phyloP scores from a whole-genome alignment of 768 basidiomycete species.

The Xerocomellus intermedius region DNA sequence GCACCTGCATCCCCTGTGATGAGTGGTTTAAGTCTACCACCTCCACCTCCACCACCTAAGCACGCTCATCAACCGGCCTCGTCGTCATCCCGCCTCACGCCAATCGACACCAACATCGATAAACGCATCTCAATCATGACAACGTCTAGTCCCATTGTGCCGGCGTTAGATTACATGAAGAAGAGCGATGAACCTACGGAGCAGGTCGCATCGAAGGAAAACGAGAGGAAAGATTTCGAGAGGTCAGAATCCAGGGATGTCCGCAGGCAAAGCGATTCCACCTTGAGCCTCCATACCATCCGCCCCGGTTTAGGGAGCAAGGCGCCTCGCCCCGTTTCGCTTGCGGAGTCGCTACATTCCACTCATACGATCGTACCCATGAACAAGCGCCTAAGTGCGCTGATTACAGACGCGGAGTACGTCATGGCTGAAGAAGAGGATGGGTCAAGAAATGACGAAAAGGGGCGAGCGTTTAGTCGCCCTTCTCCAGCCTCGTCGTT shows the following conservation, averaged over 20 bases:
- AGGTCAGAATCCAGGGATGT: constrained; percentile 56
- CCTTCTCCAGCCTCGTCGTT: constrained; percentile 45
- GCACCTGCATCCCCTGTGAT: constrained; percentile 33
- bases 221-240: constrained; percentile 31
- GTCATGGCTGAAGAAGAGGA: constrained; percentile 63
- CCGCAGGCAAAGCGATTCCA: constrained; percentile 82
- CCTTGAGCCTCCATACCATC: constrained; percentile 73
- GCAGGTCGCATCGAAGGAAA: constrained; percentile 21
- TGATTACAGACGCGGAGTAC: constrained; percentile 67
- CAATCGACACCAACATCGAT: constrained; percentile 29
- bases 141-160: constrained; percentile 52
- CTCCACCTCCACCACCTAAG: constrained; percentile 42
- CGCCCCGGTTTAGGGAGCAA: constrained; percentile 51
- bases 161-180: constrained; percentile 55
- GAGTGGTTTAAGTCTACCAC: constrained; percentile 30
- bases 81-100: constrained; percentile 23
- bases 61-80: constrained; percentile 19
- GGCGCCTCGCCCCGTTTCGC: constrained; percentile 70
- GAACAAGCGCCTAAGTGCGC: constrained; percentile 64
- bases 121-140: constrained; percentile 53
- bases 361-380: constrained; percentile 68
- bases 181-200: constrained; percentile 37
- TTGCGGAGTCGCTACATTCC: constrained; percentile 75
- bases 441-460: constrained; percentile 21
- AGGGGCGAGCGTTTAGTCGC: constrained; percentile 17